phyloP scores from a whole-genome alignment of 805 yeast genomes.

The Ogataea siamensis region DNA sequence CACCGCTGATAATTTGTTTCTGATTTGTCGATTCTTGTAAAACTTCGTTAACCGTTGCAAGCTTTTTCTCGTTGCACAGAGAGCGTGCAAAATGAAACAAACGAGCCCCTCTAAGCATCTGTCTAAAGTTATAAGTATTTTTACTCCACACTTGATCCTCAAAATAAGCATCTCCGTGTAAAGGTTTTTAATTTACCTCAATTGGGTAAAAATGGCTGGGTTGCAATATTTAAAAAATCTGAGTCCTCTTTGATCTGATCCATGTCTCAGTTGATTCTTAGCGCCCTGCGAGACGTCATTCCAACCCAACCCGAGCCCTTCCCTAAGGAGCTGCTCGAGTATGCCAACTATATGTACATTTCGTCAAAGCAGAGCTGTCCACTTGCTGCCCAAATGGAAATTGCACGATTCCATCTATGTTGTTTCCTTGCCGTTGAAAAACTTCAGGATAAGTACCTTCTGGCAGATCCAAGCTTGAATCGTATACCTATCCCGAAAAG shows the following conservation, averaged over 20 bases:
- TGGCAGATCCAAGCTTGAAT: slow-evolving; percentile 48
- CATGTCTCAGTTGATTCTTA: slow-evolving; percentile 34
- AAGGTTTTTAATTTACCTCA: slow-evolving; percentile 12
- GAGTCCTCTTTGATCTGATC: slow-evolving; percentile 1
- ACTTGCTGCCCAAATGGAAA: slow-evolving; percentile 53
- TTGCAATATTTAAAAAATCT: slow-evolving; percentile 3
- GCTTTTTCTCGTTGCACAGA: slow-evolving; percentile 9
- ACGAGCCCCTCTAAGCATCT: slow-evolving; percentile 9
- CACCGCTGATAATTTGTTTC: slow-evolving; percentile 71
- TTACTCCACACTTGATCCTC: slow-evolving; percentile 9
- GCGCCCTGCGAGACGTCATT: slow-evolving; percentile 47
- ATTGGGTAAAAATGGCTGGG: slow-evolving; percentile 14
- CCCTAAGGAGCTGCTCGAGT: slow-evolving; percentile 41
- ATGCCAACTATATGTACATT: slow-evolving; percentile 46
- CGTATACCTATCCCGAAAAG: slow-evolving; percentile 58
- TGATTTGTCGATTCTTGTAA: slow-evolving; percentile 18
- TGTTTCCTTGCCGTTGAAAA: slow-evolving; percentile 59
- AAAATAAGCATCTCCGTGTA: slow-evolving; percentile 3
- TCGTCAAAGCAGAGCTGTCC: slow-evolving; percentile 49
- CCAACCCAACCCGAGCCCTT: slow-evolving; percentile 46
- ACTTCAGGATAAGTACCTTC: slow-evolving; percentile 40
- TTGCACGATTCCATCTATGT: slow-evolving; percentile 66
- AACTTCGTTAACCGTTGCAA: slow-evolving; percentile 5
- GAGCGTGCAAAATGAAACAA: slow-evolving; percentile 9
- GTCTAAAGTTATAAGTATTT: not conserved